Percentiles rank a stretch among this genome's conserved stretches.
Evolutionary conservation across 1,139 yeast species (phyloP).

Genomic region (Hemisphaericaspora subhashii): DNA sequence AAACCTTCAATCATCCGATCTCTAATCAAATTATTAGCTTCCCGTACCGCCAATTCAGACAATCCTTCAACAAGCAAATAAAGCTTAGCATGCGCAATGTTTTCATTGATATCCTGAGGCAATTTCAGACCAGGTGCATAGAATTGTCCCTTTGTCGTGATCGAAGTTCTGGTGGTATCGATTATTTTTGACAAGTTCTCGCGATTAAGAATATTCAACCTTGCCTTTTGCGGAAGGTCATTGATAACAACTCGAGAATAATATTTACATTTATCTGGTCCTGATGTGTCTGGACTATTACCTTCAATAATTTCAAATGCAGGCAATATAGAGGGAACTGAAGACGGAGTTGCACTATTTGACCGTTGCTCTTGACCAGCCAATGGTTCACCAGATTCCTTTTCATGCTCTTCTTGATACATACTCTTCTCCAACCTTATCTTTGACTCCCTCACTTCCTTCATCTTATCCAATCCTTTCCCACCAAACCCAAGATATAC

Average conservation of each 20-base stretch:
- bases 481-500: slow-evolving; percentile 87
- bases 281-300: slow-evolving; percentile 56
- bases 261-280: slow-evolving; percentile 63
- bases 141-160: slow-evolving; percentile 80
- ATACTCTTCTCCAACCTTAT: slow-evolving; percentile 50
- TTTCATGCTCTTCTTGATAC: slow-evolving; percentile 24
- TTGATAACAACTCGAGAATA: slow-evolving; percentile 77
- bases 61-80: slow-evolving; percentile 79
- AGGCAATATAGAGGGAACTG: slow-evolving; percentile 24
- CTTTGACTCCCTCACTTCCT: slow-evolving; percentile 61
- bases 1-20: slow-evolving; percentile 63
- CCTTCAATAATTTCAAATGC: slow-evolving; percentile 56
- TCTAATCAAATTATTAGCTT: slow-evolving; percentile 66
- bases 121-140: slow-evolving; percentile 59
- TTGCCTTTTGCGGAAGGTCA: slow-evolving; percentile 80
- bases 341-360: slow-evolving; percentile 11
- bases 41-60: slow-evolving; percentile 59
- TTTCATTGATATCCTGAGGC: slow-evolving; percentile 28
- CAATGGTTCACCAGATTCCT: slow-evolving; percentile 2
- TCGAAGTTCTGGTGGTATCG: slow-evolving; percentile 73
- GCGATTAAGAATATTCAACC: slow-evolving; percentile 80
- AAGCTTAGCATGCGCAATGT: slow-evolving; percentile 51
- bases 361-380: slow-evolving; percentile 3
- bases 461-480: slow-evolving; percentile 82
- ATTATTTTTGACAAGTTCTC: slow-evolving; percentile 64